These are phyloP conservation scores for Trichoderma breve DNA, from an alignment of 2,329 filamentous ascomycete species.

Conservation along the genomic window DNA sequence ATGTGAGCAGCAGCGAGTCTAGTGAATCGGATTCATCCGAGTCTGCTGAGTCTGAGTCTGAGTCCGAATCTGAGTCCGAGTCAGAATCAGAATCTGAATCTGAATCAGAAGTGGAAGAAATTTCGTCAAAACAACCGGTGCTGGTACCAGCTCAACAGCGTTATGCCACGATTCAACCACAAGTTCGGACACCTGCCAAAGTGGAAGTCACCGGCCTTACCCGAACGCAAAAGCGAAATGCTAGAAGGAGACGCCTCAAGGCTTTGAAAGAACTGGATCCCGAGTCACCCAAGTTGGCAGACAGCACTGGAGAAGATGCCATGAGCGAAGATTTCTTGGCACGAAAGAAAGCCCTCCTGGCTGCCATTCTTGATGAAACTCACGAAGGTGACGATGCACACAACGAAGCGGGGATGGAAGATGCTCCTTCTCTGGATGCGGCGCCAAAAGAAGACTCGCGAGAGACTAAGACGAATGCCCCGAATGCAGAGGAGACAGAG, in stretches of 20 bases:
- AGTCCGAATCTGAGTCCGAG: conserved; percentile 26
- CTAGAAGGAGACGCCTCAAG: conserved; percentile 44
- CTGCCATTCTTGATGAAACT: conserved; percentile 25
- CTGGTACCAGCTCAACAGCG: neutral
- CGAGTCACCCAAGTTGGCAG: conserved; percentile 22
- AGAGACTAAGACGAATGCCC: neutral
- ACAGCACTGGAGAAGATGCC: conserved; percentile 15
- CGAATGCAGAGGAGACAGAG: neutral
- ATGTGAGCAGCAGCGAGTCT: conserved; percentile 17
- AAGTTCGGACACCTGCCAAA: neutral
- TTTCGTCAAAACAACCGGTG: conserved; percentile 34
- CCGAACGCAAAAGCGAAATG: conserved; percentile 52
- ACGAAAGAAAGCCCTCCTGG: conserved; percentile 43
- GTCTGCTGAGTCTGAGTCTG: conserved; percentile 25
- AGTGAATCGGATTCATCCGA: conserved; percentile 23
- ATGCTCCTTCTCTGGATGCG: neutral
- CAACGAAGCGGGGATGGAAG: neutral
- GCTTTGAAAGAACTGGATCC: conserved; percentile 20
- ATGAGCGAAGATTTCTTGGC: conserved; percentile 33
- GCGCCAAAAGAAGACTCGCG: neutral
- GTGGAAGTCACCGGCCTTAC: conserved; percentile 37
- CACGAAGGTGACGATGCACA: neutral
- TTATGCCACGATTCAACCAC: neutral
- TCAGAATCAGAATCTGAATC: conserved; percentile 28
- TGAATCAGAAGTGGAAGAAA: conserved; percentile 36